Percentiles rank a stretch among this genome's conserved stretches.
These are phyloP conservation scores for Trichocladium uniseriatum DNA, from an alignment of 495 filamentous ascomycete genomes.

Conservation along the genomic window DNA sequence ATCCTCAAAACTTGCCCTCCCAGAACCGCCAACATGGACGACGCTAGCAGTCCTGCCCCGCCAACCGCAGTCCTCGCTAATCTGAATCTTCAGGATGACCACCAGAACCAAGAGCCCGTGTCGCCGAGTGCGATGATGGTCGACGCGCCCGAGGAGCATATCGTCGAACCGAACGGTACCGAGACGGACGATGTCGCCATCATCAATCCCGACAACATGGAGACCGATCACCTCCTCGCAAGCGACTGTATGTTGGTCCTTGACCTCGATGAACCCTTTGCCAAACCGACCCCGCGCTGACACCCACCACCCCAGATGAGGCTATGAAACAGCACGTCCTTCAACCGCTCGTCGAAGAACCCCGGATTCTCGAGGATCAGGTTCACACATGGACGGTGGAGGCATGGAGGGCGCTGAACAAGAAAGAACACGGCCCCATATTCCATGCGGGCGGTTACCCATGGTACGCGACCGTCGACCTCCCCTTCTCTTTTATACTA, in stretches of 20 bases:
- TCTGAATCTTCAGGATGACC: slow-evolving; percentile 25
- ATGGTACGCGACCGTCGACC: slow-evolving; percentile 46
- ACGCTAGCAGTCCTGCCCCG: slow-evolving; percentile 7
- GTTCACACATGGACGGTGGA: slow-evolving; percentile 78
- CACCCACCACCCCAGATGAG: slow-evolving; percentile 51
- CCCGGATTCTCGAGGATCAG: slow-evolving; percentile 68
- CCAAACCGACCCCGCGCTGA: slow-evolving; percentile 16
- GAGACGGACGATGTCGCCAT: slow-evolving; percentile 79
- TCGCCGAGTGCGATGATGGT: slow-evolving; percentile 57
- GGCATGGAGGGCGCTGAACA: slow-evolving; percentile 61
- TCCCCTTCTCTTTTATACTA: not conserved
- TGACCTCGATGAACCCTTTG: not conserved
- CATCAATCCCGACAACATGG: slow-evolving; percentile 57
- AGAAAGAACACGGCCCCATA: slow-evolving; percentile 76
- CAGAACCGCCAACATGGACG: slow-evolving; percentile 4
- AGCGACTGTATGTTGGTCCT: slow-evolving; percentile 53
- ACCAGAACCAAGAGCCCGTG: slow-evolving; percentile 27
- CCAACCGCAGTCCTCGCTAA: slow-evolving; percentile 21
- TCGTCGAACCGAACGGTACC: slow-evolving; percentile 47
- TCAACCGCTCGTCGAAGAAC: slow-evolving; percentile 46
- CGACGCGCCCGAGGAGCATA: slow-evolving; percentile 61
- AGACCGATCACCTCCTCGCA: slow-evolving; percentile 38
- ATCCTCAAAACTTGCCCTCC: too few species aligned
- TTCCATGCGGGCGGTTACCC: slow-evolving; percentile 82
- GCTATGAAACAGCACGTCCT: slow-evolving; percentile 76